Base-by-base conservation (phyloP, 331 rosid genomes). In the Rosa hybrid region DNA sequence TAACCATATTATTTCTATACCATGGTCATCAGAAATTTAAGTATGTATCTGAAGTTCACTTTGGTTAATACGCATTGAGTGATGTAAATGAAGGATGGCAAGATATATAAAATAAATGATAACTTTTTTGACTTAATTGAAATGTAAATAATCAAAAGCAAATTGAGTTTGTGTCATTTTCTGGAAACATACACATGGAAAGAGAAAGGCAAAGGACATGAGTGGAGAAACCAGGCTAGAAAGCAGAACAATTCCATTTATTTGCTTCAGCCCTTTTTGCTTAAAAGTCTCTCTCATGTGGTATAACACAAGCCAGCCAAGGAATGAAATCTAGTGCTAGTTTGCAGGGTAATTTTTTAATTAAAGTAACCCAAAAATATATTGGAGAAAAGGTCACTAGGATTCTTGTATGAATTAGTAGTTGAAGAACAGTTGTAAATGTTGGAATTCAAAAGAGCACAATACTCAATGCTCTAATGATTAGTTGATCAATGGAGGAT, bases 171-270 rank as follows among this genome's bases (percentile, higher is more conserved):
- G 68, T 86, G 86, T 78, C 64, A 76, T 69, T 20, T 77, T 79
- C 20, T 39, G 70, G 74, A 75, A 74, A 75, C 54, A 67, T 34
- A 68, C 77, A 71, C 84, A 71, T 39, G 78, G 82, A 77, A 85
- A 77, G 82, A 21, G 69, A 85, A 76, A 76, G 57, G 72, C 68
- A 45, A 77, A 75, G 72, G 90, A 91, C 92, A 88, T 49, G 81
- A 87, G 88, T 88, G 91, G 90, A 85, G 70, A 39, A 82, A 85
- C 84, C 90, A 87, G 88, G 84, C 89, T 84, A 86, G 83, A 90
- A 90, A 90, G 89, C 76, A n/a, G 68, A 87, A 79, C 85, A 86
- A 54, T 76, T 57, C 85, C 82, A 69, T 77, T 79, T 56, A 44
- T 82, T 79, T 81, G 84, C 82, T 85, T 85, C 86, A 68, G 67